Evolutionary conservation across 495 filamentous ascomycete genomes (phyloP), one percentile per base, ranked within the genome.

Genomic region (Daldinia caldariorum): DNA sequence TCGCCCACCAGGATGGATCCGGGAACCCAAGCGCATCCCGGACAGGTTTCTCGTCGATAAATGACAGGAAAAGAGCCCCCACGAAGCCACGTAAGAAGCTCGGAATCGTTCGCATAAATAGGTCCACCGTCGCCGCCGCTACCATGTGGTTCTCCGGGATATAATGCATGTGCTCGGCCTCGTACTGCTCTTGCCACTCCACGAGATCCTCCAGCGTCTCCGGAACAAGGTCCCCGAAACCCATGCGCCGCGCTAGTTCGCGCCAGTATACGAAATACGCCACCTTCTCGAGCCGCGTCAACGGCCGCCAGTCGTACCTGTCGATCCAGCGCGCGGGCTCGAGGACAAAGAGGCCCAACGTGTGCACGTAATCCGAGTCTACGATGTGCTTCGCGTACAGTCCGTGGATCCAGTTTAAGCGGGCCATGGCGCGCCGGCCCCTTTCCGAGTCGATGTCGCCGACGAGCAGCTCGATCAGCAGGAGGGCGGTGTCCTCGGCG

Each of bases 321-420:
- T 78, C 67, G 39, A 83, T 76, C 67, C 78, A 82, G 16, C 76
- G 54, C 6, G 71, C 39, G n/a, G 81, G 81, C 62, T 85, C 79
- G 2, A 79, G 73, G 20, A 80, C 78, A 37, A 83, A 83, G 4
- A 83, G 72, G 1, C 77, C 68, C 0, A 83, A 74, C 5, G 81
- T 83, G 67, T 83, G 80, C 31, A 84, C 73, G 66, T 80, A 79
- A 63, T 84, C 82, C 3, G 29, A 60, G 20, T 75, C 57, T 4
- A 51, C 41, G 67, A 83, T 83, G n/a, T 79, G 82, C 79, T 12
- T 51, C 31, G 58, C 51, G 74, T 90, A 87, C 12, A 79, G 76
- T 10, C 77, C 76, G 76, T 91, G 89, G 14, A 91, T 75, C 72
- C 79, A 91, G 68, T 89, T 89, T 65, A 89, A 88, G 32, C 87